Conservation (phyloP, 495 filamentous ascomycete species). For the Parmelia sp. region DNA sequence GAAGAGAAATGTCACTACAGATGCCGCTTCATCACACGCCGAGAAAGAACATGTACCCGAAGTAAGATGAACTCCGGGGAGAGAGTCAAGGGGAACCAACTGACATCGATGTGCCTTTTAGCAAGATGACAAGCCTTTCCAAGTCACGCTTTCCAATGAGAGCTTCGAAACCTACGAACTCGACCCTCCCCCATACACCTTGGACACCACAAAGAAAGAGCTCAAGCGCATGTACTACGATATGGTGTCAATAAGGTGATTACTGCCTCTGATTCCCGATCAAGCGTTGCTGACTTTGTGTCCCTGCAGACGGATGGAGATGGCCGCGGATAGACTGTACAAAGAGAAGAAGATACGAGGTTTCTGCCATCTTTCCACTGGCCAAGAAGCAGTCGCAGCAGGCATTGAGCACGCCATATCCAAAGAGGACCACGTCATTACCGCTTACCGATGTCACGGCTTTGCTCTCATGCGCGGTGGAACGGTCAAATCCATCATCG, state of each 20-base stretch:
- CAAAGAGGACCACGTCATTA: conserved; percentile 89
- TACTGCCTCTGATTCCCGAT: conserved; percentile 3
- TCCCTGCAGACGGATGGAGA: conserved; percentile 83
- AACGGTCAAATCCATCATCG: conserved; percentile 87
- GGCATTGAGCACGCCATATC: conserved; percentile 95
- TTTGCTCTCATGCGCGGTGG: conserved; percentile 96
- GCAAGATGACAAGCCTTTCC: conserved; percentile 93
- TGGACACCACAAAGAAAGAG: conserved; percentile 92
- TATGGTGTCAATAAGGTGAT: conserved; percentile 89
- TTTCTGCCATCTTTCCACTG: conserved; percentile 97
- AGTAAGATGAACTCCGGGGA: conserved; percentile 20
- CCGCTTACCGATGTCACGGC: conserved; percentile 96
- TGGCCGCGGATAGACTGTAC: conserved; percentile 96
- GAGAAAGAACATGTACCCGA: conserved; percentile 69
- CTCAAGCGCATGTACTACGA: conserved; percentile 98
- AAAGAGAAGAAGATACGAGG: conserved; percentile 99
- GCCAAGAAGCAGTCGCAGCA: conserved; percentile 94
- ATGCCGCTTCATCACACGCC: conserved; percentile 85
- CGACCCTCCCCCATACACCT: conserved; percentile 85
- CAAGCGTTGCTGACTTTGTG: conserved; percentile 14
- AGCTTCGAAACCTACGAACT: conserved; percentile 99
- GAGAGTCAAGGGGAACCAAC: background rate
- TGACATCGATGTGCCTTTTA: conserved; percentile 30
- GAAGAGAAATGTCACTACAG: conserved; percentile 74
- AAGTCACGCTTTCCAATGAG: conserved; percentile 87